Evolutionary conservation across 768 basidiomycete species (phyloP).

Genomic region (Cystofilobasidium macerans): DNA sequence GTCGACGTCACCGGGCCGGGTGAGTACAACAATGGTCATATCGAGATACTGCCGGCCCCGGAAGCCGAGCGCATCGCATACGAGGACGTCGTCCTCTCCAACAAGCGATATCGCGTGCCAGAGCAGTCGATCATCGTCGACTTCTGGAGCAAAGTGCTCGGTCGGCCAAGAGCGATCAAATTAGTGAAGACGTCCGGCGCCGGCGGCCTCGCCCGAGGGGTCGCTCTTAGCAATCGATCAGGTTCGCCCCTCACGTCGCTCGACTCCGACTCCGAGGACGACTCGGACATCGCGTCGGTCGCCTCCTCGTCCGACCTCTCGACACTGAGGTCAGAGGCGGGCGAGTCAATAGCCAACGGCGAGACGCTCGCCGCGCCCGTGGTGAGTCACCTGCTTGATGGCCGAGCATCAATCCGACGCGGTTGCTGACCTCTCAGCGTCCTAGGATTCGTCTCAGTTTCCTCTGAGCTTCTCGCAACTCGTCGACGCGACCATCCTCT

Average conservation of each 20-base stretch:
- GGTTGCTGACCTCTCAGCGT: too few relatives aligned
- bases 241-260: slow-evolving; percentile 15
- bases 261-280: background rate
- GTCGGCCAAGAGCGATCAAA: background rate
- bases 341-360: background rate
- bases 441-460: too few relatives aligned
- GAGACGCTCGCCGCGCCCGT: too few relatives aligned
- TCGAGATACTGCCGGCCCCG: slow-evolving; percentile 19
- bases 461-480: background rate
- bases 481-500: background rate
- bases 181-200: background rate
- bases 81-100: slow-evolving; percentile 15
- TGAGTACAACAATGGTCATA: slow-evolving; percentile 20
- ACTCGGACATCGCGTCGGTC: background rate
- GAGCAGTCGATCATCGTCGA: slow-evolving; percentile 16
- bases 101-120: slow-evolving; percentile 22
- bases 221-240: background rate
- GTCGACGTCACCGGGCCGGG: slow-evolving; percentile 5
- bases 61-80: slow-evolving; percentile 8
- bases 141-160: slow-evolving; percentile 15
- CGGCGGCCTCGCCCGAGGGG: background rate
- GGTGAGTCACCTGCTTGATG: too few relatives aligned
- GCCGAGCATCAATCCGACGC: too few relatives aligned
- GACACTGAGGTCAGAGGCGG: background rate
- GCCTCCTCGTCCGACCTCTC: background rate